Evolutionary conservation across 805 yeast species (phyloP), one percentile per base, ranked within the genome.

Genomic region (Saturnispora zaruensis): DNA sequence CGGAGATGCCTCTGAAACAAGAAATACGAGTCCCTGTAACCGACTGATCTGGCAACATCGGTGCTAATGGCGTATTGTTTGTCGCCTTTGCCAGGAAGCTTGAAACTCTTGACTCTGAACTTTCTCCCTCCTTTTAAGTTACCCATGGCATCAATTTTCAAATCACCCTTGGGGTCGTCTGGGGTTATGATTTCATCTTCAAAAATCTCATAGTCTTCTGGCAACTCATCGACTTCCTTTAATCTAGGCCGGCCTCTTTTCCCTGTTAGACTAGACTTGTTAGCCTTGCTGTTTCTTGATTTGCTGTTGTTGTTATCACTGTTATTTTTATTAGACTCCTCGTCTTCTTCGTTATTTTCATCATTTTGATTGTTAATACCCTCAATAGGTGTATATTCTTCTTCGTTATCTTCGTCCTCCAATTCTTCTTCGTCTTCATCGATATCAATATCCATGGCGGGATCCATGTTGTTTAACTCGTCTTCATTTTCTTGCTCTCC

Each of bases 41-140:
- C 98, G 53, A 91, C 88, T 60, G 91, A 81, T 57, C 98, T 77
- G 1, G 99, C 97, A 2, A 96, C 96, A 62, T 93, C 99, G 0
- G 98, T 90, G 2, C 96, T 83, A 44, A 93, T 77, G 96, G 91
- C 90, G 66, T 79, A 93, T 51, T 82, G 72, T 55, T 82, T 74
- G 20, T 80, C 78, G 7, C 96, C 96, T 49, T 79, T 72, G 4
- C 79, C 82, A 40, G 70, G 62, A 7, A 84, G 71, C 5, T 81
- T 81, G 65, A 86, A 86, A 0, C 84, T 76, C 53, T 82, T 77
- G 49, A 83, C 80, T 52, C 90, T 74, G 69, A 77, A 91, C 59
- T 79, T 78, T 55, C 97, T 76, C 16, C 80, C 90, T 4, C 85
- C 95, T 41, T 66, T 62, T 52, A 91, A 70, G 44, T 74, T 73